Base-by-base conservation (phyloP, 2,329 filamentous ascomycete species). In the Colletotrichum sp. region DNA sequence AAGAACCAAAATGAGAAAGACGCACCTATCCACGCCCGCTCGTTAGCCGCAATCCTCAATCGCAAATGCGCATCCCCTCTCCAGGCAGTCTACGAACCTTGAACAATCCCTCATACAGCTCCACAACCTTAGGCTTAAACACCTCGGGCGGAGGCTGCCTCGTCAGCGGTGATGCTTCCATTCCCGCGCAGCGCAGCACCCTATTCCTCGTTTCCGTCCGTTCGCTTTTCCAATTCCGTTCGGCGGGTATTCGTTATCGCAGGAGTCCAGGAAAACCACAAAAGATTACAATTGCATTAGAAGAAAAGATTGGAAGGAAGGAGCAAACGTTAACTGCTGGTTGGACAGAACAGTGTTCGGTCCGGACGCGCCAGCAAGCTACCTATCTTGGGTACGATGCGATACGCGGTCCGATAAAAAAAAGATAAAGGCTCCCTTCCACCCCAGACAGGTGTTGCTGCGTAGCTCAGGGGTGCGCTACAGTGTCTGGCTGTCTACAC, bases 81-180 rank as follows among this genome's bases (percentile, higher is more conserved):
- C 43, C n/a, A 13, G n/a, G 12, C 43, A 52, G 10, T 22, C 0
- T 34, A 62, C 58, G 34, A 86, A 93, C 92, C 91, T 92, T 92
- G 88, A 98, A 96, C 25, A 98, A 88, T 78, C 91, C 90, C 81
- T 96, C 92, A 86, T 99, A 99, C 67, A 98, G 92, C 84, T 94
- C 91, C 76, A 98, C 94, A 79, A 99, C 95, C 88, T 99, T 99
- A 70, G 95, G 96, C 86, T 97, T 94, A 84, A 99, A 98, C 55
- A 94, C 92, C 84, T 97, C 94, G 70, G 96, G 97, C 81, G 95
- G 92, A 85, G 92, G 92, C 89, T 98, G 96, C 86, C 97, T 96
- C 73, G 96, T 98, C 83, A 99, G 91, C 78, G 97, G 97, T 83
- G 96, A 98, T 80, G 93, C 91, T 88, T 98, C 95, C 95, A 97